Evolutionary conservation across 2,329 filamentous ascomycete genomes (phyloP), one percentile per base, ranked within the genome.

Genomic region (Pseudopyrenochaeta lycopersici): DNA sequence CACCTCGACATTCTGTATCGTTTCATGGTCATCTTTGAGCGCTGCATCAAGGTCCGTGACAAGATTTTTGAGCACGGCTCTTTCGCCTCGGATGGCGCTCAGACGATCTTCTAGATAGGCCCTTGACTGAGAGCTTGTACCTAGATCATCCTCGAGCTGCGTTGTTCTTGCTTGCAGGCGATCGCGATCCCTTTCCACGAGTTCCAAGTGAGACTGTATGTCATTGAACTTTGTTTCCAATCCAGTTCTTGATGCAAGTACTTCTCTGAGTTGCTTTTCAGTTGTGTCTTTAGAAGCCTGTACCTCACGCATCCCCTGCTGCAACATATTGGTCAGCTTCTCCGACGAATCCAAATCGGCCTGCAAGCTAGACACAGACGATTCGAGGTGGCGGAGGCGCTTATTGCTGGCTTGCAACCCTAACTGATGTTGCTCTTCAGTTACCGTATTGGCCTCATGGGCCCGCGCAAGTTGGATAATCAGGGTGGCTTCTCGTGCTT

Each of bases 361-460:
- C 17, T 55, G 60, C 2, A 70, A 60, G 23, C 46, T 50, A 9
- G 52, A 29, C 33, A 70, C 55, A 15, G 70, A 60, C 4, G 60
- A 31, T 42, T 67, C 61, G 7, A 71, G 58, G 30, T 67, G 62
- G n/a, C 47, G 58, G n/a, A 70, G 60, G 11, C 69, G 58, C 23
- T 55, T 59, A 9, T 51, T 57, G 41, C 61, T 66, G n/a, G 57
- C 52, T 18, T 44, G 50, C 2, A 57, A 20, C 5, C 65, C 58
- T 11, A 44, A 50, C 6, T 53, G 42, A 3, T 65, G 52, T 9
- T 51, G 55, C 4, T 45, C 18, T 21, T 70, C 61, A 3, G 41
- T 44, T 20, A 59, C 58, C 11, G 43, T 46, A 40, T 66, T 68
- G 0, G 60, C 51, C 7, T 48, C 50, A 11, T 51, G 54, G 2